Percentiles rank a stretch among this genome's conserved stretches.
Evolutionary conservation across 1,139 yeast genomes (phyloP).

Genomic region (Blastobotrys elegans): DNA sequence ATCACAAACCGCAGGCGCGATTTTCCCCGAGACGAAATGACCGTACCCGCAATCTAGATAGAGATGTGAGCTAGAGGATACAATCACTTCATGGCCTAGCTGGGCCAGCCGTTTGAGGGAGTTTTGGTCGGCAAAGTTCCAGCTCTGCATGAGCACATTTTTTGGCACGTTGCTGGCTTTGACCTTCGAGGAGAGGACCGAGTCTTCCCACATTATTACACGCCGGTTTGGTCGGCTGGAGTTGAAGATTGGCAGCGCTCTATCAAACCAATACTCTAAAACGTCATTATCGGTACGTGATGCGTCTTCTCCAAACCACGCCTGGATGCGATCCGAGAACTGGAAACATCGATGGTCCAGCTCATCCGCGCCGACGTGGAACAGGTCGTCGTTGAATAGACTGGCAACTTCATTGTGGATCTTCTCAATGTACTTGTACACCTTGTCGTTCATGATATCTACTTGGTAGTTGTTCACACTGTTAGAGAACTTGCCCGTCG

Average conservation of each 20-base stretch:
- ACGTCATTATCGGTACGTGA: conserved; percentile 34
- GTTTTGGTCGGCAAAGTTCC: conserved; percentile 32
- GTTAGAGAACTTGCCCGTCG: conserved; percentile 27
- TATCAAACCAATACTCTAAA: conserved; percentile 39
- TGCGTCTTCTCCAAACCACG: conserved; percentile 31
- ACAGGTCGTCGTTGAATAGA: conserved; percentile 38
- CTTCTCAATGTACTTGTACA: conserved; percentile 16
- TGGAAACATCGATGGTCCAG: conserved; percentile 38
- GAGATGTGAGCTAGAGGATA: conserved; percentile 38
- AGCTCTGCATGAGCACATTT: conserved; percentile 40
- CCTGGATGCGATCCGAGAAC: conserved; percentile 27
- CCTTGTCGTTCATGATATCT: conserved; percentile 17
- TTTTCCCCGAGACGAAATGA: conserved; percentile 36
- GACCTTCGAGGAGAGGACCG: conserved; percentile 27
- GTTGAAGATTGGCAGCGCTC: conserved; percentile 36
- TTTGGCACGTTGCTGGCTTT: conserved; percentile 25
- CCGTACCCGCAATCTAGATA: conserved; percentile 49
- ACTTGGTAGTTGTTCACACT: conserved; percentile 18
- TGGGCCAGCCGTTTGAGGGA: conserved; percentile 34
- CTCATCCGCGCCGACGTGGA: conserved; percentile 47
- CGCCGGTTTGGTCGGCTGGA: conserved; percentile 22
- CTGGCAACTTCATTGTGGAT: conserved; percentile 31
- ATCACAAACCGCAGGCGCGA: conserved; percentile 44
- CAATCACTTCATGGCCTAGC: conserved; percentile 43
- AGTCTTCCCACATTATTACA: conserved; percentile 47